phyloP scores from a whole-genome alignment of 169 alveolate species.

The Cryptosporidium parvum region DNA sequence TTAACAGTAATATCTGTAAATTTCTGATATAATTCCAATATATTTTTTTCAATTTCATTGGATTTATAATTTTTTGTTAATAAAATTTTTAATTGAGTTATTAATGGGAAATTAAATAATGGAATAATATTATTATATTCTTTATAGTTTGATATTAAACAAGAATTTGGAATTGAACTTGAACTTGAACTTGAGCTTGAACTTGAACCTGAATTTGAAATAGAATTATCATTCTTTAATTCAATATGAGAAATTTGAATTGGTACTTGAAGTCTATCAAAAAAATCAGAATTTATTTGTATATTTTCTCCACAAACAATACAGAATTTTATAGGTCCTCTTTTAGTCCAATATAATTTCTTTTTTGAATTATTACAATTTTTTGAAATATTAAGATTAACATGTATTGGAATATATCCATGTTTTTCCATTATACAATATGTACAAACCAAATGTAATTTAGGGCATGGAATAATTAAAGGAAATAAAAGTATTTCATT shows the following conservation, averaged over 20 bases:
- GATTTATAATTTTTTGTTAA: constrained; percentile 9
- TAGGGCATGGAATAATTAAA: constrained; percentile 51
- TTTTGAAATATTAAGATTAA: background rate
- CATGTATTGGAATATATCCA: constrained; percentile 39
- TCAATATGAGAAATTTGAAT: constrained; percentile 37
- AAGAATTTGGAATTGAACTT: background rate
- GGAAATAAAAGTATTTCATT: constrained; percentile 20
- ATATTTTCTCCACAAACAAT: constrained; percentile 29
- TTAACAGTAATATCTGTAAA: constrained; percentile 21
- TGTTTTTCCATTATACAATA: constrained; percentile 43
- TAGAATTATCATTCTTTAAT: background rate
- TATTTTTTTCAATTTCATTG: constrained; percentile 12
- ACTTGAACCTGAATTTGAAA: no score
- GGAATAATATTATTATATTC: background rate
- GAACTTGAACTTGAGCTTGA: background rate
- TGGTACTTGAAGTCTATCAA: constrained; percentile 68
- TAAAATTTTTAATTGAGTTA: constrained; percentile 1
- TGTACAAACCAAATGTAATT: constrained; percentile 43
- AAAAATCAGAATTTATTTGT: constrained; percentile 53
- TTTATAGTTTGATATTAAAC: background rate
- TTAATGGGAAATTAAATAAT: constrained; percentile 9
- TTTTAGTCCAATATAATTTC: constrained; percentile 37
- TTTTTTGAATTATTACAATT: background rate
- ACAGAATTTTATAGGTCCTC: constrained; percentile 33
- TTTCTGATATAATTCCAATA: constrained; percentile 6